Conservation (phyloP, 805 yeast species). For the Suhomyces tanzawaensis region DNA sequence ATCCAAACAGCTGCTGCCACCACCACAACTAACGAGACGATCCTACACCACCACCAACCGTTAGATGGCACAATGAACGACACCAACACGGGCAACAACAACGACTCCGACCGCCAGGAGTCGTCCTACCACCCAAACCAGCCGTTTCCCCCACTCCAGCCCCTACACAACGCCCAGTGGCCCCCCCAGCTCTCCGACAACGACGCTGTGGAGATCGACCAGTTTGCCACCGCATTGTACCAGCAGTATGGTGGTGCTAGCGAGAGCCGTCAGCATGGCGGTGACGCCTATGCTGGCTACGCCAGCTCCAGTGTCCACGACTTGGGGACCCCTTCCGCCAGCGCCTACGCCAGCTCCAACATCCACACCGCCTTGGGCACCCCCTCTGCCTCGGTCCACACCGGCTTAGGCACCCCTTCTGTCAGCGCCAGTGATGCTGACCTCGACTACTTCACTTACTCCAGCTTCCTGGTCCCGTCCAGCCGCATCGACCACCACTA, state of each 20-base stretch:
- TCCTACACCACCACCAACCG: background rate
- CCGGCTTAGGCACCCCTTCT: background rate
- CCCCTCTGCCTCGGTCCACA: background rate
- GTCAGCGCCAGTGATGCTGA: constrained; percentile 5
- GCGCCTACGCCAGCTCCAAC: background rate
- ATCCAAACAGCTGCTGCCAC: too few relatives aligned
- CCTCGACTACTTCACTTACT: constrained; percentile 11
- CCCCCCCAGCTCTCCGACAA: background rate
- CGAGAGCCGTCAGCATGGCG: too few relatives aligned
- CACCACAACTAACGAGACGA: too few relatives aligned
- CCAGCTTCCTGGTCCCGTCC: constrained; percentile 8
- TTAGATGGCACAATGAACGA: background rate
- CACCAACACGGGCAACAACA: background rate
- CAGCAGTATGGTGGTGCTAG: constrained; percentile 2
- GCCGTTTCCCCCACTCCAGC: background rate
- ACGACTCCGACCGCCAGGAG: background rate
- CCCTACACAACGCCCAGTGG: background rate
- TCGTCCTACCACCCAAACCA: background rate
- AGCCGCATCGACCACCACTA: constrained; percentile 10
- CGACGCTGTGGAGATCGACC: constrained; percentile 4
- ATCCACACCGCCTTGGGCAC: background rate
- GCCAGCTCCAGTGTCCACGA: background rate
- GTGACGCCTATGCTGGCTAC: background rate
- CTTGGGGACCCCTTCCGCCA: background rate
- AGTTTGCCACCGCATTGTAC: constrained; percentile 1